phyloP scores from a whole-genome alignment of 257 asterid species.

The Marsdenia floribunda region DNA sequence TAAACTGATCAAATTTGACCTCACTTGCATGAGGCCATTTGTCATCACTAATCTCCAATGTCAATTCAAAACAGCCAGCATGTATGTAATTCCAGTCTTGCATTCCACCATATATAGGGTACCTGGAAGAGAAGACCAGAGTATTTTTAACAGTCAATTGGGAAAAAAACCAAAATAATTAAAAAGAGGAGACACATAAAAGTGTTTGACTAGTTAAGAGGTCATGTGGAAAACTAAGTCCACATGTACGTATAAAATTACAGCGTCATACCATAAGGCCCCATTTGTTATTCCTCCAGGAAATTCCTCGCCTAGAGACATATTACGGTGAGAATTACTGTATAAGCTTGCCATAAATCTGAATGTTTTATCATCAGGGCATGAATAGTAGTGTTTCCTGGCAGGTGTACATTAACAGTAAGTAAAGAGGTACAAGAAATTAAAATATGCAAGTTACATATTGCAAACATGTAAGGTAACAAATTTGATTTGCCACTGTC shows the following conservation, averaged over 20 bases:
- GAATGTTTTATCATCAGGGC: conserved; percentile 89
- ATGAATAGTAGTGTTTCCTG: conserved; percentile 73
- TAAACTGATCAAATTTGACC: conserved; percentile 43
- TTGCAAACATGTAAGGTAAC: background rate
- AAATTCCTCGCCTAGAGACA: conserved; percentile 89
- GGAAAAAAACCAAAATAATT: background rate
- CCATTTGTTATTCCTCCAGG: conserved; percentile 92
- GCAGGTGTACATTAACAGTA: background rate
- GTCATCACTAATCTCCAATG: conserved; percentile 87
- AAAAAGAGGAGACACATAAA: conserved; percentile 13
- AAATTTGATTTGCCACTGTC: background rate
- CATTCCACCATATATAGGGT: conserved; percentile 97
- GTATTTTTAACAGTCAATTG: background rate
- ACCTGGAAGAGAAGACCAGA: conserved; percentile 47
- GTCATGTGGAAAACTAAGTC: background rate
- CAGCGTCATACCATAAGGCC: conserved; percentile 64
- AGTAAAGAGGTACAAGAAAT: background rate
- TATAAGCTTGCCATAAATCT: conserved; percentile 65
- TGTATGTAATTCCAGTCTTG: conserved; percentile 95
- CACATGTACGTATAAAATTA: background rate
- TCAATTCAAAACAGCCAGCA: conserved; percentile 78
- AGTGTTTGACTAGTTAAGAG: background rate
- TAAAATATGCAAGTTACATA: background rate
- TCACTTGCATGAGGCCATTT: conserved; percentile 88
- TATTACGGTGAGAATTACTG: conserved; percentile 81